These are phyloP conservation scores for Graphilbum fragrans DNA, from an alignment of 2,329 filamentous ascomycete species.

Conservation along the genomic window DNA sequence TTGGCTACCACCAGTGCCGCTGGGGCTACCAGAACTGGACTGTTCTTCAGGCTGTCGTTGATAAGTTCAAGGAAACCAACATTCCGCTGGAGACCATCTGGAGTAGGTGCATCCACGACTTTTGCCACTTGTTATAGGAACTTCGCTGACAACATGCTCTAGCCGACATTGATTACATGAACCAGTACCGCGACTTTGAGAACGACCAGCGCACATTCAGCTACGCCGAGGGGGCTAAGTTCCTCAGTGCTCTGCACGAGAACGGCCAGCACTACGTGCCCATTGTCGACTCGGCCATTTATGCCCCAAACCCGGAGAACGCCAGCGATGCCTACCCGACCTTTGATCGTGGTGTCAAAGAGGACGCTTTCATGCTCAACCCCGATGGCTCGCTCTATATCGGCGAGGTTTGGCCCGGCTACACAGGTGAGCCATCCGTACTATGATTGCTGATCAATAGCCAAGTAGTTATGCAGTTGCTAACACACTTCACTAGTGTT, in stretches of 20 bases:
- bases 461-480: too few relatives aligned
- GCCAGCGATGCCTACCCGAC: constrained; percentile 51
- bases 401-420: constrained; percentile 64
- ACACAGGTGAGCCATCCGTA: constrained; percentile 23
- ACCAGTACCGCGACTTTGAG: constrained; percentile 48
- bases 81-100: constrained; percentile 67
- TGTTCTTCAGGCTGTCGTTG: constrained; percentile 51
- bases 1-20: constrained; percentile 74
- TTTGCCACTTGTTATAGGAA: neutral
- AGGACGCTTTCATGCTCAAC: constrained; percentile 42
- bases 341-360: constrained; percentile 48
- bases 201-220: constrained; percentile 46
- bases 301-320: constrained; percentile 61
- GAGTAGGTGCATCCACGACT: constrained; percentile 15
- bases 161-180: constrained; percentile 62
- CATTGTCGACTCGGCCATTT: constrained; percentile 60
- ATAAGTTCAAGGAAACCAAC: constrained; percentile 48
- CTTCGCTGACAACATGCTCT: neutral
- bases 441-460: too few relatives aligned
- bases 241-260: constrained; percentile 49
- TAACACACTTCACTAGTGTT: constrained; percentile 44
- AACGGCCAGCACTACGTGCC: constrained; percentile 58
- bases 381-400: constrained; percentile 43
- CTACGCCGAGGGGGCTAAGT: constrained; percentile 43
- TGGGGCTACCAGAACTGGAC: constrained; percentile 74